Evolutionary conservation across 106 monocot genomes (phyloP), one percentile per base, ranked within the genome.

Genomic region (Xerophyta viscosa): DNA sequence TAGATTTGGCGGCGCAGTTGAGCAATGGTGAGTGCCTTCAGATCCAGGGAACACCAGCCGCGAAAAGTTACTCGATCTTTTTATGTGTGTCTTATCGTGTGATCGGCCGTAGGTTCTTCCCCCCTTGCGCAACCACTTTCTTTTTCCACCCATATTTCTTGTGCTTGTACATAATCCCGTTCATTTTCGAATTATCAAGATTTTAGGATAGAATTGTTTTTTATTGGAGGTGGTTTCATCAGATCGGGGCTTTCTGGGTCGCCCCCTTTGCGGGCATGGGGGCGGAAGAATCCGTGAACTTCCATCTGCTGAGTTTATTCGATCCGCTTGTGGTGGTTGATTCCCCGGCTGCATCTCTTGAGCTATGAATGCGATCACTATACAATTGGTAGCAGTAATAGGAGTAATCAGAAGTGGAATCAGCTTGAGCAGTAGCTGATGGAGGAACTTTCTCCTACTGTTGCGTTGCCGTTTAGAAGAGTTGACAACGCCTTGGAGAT

Each of bases 21-120:
- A 56, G 58, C 25, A 46, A 53, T 62, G 41, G 58, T 50, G 62
- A 58, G 68, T 73, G 76, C 50, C 71, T 77, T 73, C 39, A 69
- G 72, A 82, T 73, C 77, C 61, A 58, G 72, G 82, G 69, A 73
- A 70, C 57, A 36, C 39, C 37, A 27, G 15, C 41, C n/a, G 30
- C 37, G n/a, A n/a, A 70, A 56, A 33, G 52, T 30, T 12, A 26
- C 50, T 29, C 22, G 31, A 20, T 24, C 48, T 52, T 36, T 30
- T 24, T 41, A n/a, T 57, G 41, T 46, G 17, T 55, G n/a, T n/a
- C 58, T 65, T 56, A 64, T 26, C 72, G 76, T 76, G 63, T n/a
- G 67, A 58, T 47, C 47, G 9, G 21, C 10, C 63, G 22, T 43
- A 50, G 75, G 66, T 61, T 56, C 49, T 65, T 53, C 44, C 46